Percentiles rank a stretch among this genome's conserved stretches.
Evolutionary conservation across 805 yeast species (phyloP).

Genomic region (Lipomyces spencermartinsiae): DNA sequence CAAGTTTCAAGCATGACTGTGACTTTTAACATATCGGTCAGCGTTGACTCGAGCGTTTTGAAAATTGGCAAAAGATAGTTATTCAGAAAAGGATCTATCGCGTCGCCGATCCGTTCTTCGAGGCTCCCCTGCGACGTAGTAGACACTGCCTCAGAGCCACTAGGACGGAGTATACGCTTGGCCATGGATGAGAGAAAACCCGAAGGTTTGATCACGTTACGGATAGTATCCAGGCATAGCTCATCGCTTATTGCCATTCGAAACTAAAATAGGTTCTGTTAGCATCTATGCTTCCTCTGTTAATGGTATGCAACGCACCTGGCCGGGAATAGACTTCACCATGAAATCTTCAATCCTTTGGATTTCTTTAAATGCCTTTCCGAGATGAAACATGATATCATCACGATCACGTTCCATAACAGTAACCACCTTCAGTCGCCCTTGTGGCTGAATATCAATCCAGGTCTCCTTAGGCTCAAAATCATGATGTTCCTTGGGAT

Average conservation of each 20-base stretch:
- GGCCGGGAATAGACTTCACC: conserved; percentile 71
- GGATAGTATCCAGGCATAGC: conserved; percentile 5
- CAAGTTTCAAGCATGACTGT: conserved; percentile 81
- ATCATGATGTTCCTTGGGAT: conserved; percentile 66
- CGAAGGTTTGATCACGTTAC: conserved; percentile 1
- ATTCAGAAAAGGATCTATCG: conserved; percentile 69
- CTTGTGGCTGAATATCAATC: conserved; percentile 70
- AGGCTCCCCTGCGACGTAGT: conserved; percentile 47
- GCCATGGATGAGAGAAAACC: conserved; percentile 3
- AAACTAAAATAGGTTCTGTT: background rate
- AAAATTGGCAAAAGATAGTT: conserved; percentile 75
- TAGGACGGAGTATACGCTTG: conserved; percentile 9
- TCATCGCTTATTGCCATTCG: conserved; percentile 3
- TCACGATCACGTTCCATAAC: conserved; percentile 79
- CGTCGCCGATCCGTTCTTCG: conserved; percentile 53
- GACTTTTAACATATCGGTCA: conserved; percentile 61
- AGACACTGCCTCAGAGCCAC: conserved; percentile 1
- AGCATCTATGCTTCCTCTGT: background rate
- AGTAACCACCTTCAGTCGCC: conserved; percentile 67
- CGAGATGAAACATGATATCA: conserved; percentile 82
- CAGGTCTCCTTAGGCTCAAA: conserved; percentile 69
- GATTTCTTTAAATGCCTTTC: conserved; percentile 72
- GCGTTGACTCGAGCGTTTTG: conserved; percentile 62
- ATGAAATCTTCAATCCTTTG: conserved; percentile 69
- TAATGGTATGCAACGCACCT: conserved; percentile 50